Evolutionary conservation across 2,329 filamentous ascomycete genomes (phyloP).

Genomic region (Neodidymelliopsis sp.): DNA sequence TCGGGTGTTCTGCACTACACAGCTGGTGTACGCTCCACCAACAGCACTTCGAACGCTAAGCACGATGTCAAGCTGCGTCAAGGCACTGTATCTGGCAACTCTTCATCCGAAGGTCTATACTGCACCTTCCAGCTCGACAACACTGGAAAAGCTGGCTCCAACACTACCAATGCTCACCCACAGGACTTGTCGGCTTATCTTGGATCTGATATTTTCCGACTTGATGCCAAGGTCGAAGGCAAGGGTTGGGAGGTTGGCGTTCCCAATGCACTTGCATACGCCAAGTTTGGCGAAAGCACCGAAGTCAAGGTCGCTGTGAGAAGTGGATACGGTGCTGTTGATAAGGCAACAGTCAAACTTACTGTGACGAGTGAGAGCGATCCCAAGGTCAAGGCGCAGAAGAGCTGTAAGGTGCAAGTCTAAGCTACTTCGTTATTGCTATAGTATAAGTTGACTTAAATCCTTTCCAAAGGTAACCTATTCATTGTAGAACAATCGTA

Average conservation of each 20-base stretch:
- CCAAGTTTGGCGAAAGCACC: conserved; percentile 52
- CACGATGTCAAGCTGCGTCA: conserved; percentile 50
- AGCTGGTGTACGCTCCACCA: conserved; percentile 56
- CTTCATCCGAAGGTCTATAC: conserved; percentile 48
- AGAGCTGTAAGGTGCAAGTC: conserved; percentile 19
- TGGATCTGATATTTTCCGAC: conserved; percentile 57
- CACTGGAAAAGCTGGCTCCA: conserved; percentile 45
- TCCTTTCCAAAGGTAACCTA: no score
- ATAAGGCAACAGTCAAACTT: conserved; percentile 52
- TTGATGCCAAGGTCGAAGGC: conserved; percentile 55
- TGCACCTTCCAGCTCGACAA: conserved; percentile 60
- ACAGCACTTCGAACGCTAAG: conserved; percentile 44
- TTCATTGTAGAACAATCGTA: no score
- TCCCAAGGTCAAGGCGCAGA: conserved; percentile 18
- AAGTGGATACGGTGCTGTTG: conserved; percentile 35
- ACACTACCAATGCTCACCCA: conserved; percentile 31
- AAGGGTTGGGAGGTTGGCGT: conserved; percentile 58
- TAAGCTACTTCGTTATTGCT: no score
- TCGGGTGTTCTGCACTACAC: conserved; percentile 58
- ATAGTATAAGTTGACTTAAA: no score
- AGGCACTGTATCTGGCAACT: conserved; percentile 41
- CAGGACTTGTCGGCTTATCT: conserved; percentile 53
- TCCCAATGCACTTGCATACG: conserved; percentile 50
- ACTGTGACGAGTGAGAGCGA: conserved; percentile 59
- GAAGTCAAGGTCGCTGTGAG: conserved; percentile 55